Evolutionary conservation across 225 moss, liverwort and hornwort genomes (phyloP).

Genomic region (Pleurozium schreberi): DNA sequence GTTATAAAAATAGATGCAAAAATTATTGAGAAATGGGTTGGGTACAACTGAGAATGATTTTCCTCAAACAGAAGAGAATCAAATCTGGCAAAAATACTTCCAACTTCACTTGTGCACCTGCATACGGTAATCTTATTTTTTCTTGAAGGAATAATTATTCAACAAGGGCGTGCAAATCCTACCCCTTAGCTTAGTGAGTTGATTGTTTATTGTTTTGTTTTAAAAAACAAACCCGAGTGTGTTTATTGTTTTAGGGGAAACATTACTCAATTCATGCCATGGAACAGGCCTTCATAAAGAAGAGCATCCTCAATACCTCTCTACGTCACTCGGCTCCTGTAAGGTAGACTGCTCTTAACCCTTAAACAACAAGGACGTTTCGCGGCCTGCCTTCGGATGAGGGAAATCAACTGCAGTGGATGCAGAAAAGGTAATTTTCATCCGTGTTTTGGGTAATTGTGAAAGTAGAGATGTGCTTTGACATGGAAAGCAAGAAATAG

Average conservation of each 20-base stretch:
- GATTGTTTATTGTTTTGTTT: too few species aligned
- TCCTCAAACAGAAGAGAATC: not conserved
- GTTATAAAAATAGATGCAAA: not conserved
- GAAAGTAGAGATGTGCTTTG: too few species aligned
- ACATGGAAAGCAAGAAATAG: too few species aligned
- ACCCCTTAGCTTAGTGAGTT: too few species aligned
- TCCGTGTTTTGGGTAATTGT: too few species aligned
- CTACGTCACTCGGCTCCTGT: too few species aligned
- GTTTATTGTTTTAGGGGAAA: not conserved
- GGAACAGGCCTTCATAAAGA: not conserved
- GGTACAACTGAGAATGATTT: not conserved
- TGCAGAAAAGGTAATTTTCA: too few species aligned
- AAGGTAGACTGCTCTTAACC: too few species aligned
- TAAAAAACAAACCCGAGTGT: too few species aligned
- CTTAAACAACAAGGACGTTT: too few species aligned
- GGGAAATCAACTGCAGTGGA: too few species aligned
- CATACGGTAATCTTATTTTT: not conserved
- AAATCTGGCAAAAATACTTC: not conserved
- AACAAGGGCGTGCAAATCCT: not conserved
- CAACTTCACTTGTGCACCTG: not conserved
- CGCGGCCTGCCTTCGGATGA: too few species aligned
- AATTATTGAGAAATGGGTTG: not conserved
- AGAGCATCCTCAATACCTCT: not conserved
- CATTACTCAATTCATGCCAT: not conserved
- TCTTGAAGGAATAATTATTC: not conserved